Conservation (phyloP, 2,329 filamentous ascomycete genomes). For the Periconia sp. region DNA sequence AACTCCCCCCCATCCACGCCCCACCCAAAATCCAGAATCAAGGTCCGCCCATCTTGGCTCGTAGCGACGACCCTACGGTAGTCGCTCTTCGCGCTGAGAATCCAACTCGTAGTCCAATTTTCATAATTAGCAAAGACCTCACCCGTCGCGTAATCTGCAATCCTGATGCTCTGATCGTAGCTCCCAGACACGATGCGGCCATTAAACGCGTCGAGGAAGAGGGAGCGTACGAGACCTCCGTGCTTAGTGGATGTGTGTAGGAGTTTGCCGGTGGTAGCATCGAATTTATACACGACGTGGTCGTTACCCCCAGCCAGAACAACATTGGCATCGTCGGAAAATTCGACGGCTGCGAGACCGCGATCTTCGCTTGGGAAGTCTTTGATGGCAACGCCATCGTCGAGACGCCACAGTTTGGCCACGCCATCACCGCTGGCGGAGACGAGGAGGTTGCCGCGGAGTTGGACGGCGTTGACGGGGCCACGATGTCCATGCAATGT, state of each 20-base stretch:
- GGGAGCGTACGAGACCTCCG: constrained; percentile 81
- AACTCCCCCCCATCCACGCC: constrained; percentile 60
- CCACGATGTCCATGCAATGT: constrained; percentile 85
- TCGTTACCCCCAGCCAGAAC: constrained; percentile 96
- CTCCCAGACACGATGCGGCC: constrained; percentile 87
- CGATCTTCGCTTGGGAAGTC: constrained; percentile 91
- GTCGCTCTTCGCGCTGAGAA: constrained; percentile 93
- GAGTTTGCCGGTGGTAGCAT: constrained; percentile 86
- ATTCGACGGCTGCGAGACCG: constrained; percentile 93
- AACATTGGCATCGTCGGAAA: constrained; percentile 91
- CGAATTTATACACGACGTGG: constrained; percentile 93
- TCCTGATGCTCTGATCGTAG: constrained; percentile 95
- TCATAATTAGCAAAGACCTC: constrained; percentile 81
- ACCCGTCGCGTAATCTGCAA: constrained; percentile 86
- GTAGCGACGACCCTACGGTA: constrained; percentile 94
- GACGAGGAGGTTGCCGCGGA: constrained; percentile 90
- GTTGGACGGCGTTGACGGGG: constrained; percentile 94
- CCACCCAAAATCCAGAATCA: constrained; percentile 91
- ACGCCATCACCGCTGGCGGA: constrained; percentile 93
- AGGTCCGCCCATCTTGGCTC: constrained; percentile 88
- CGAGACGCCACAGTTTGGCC: constrained; percentile 94
- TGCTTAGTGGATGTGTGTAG: constrained; percentile 83
- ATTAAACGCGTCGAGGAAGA: constrained; percentile 89
- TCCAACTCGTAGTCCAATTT: constrained; percentile 97
- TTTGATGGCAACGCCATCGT: constrained; percentile 84